Evolutionary conservation across 345 rosid species (phyloP).

Genomic region (Pugionium dolabratum): DNA sequence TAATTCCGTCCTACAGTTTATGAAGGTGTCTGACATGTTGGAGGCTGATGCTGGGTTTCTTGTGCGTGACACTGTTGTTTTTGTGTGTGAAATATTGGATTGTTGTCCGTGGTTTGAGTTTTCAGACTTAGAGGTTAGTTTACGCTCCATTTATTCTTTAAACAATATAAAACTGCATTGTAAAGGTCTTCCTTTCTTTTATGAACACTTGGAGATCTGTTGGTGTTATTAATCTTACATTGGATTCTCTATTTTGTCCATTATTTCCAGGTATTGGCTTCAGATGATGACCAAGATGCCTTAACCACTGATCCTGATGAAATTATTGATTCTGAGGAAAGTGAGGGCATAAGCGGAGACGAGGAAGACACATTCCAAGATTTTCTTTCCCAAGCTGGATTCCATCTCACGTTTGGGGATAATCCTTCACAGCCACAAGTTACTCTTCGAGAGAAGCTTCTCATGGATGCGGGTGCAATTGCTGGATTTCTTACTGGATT

Average conservation of each 20-base stretch:
- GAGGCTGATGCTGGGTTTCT: conserved; percentile 99
- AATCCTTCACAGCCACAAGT: conserved; percentile 86
- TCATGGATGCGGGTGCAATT: conserved; percentile 99
- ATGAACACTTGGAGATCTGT: conserved; percentile 12
- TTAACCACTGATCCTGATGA: conserved; percentile 99
- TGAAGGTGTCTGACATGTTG: conserved; percentile 99
- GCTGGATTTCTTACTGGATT: conserved; percentile 95
- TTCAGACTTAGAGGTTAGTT: conserved; percentile 89
- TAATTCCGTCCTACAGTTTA: conserved; percentile 96
- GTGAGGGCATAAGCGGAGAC: conserved; percentile 94
- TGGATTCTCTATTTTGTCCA: conserved; percentile 20
- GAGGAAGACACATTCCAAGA: conserved; percentile 97
- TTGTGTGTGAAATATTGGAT: conserved; percentile 96
- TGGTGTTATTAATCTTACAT: conserved; percentile 15
- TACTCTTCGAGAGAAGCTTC: conserved; percentile 63
- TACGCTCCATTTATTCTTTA: conserved; percentile 20
- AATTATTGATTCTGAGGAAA: conserved; percentile 94
- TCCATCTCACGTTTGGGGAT: conserved; percentile 92
- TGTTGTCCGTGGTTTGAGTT: conserved; percentile 98
- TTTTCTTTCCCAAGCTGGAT: conserved; percentile 97
- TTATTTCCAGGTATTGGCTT: conserved; percentile 79
- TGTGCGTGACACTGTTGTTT: conserved; percentile 94
- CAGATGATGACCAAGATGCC: conserved; percentile 98
- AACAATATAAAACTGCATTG: conserved; percentile 2
- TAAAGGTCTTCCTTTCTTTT: conserved; percentile 24